Evolutionary conservation across 2,329 filamentous ascomycete genomes (phyloP), one percentile per base, ranked within the genome.

Genomic region (Lasiodiplodia gonubiensis): DNA sequence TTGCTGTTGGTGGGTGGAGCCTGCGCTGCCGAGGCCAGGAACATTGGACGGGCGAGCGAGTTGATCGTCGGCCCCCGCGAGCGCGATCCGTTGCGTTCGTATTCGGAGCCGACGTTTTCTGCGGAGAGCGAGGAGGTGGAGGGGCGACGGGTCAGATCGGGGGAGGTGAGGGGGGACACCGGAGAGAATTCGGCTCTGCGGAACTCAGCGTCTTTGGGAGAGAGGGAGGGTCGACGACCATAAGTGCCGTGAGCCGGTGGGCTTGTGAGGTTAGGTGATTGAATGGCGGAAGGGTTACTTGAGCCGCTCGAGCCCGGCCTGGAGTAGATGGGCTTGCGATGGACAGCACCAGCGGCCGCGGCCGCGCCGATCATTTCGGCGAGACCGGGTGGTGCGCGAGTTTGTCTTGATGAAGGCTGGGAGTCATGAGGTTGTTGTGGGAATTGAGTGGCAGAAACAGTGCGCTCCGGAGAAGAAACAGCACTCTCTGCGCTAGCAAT

Each of bases 1-100:
- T 48, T 33, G 25, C 3, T 30, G 25, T 49, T 21, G 18, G 21
- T 8, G 14, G 37, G 14, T 23, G 57, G 14, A 27, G 23, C 4
- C 23, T 30, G 11, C 4, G 57, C 10, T 73, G 59, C 75, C 4
- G 57, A 14, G 73, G 59, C 75, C 76, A 4, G 73, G 49, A 74
- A 75, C 4, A 80, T 75, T 6, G 77, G 77, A 11, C 78, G 75
- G 16, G 78, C 78, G 30, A 80, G 77, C 18, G 76, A 76, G 33
- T 74, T 77, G 49, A 80, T 78, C 23, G 71, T 77, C 7, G 76
- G 74, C 49, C 71, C 74, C 55, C 71, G 70, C 11, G 74, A 74
- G 64, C 60, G 52, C 2, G 75, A 73, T 14, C 46, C 35, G 27
- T 33, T 39, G 54, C 30, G 46, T 25, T 48, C 21, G 51, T 67